These are phyloP conservation scores for Anthracocystis panici-leucophaei DNA, from an alignment of 1,284 basidiomycete species.

Conservation along the genomic window DNA sequence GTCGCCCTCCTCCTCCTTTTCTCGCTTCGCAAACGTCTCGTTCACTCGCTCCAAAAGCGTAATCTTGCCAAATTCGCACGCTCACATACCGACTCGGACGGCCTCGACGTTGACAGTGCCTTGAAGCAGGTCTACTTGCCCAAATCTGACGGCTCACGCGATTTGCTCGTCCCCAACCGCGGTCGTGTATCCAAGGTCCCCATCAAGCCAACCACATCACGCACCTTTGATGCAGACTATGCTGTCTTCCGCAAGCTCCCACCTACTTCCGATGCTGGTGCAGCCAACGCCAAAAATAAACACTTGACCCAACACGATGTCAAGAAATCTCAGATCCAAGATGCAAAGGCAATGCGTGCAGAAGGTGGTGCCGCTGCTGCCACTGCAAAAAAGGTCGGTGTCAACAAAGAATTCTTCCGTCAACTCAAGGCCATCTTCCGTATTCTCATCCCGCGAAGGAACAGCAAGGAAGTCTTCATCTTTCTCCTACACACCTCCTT, in stretches of 20 bases:
- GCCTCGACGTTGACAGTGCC: constrained; percentile 48
- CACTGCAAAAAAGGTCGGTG: constrained; percentile 70
- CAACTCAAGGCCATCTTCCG: constrained; percentile 71
- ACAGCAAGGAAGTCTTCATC: constrained; percentile 79
- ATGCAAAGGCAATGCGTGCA: constrained; percentile 58
- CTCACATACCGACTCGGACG: constrained; percentile 15
- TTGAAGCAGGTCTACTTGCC: constrained; percentile 64
- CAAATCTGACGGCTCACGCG: constrained; percentile 55
- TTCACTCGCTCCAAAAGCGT: constrained; percentile 20
- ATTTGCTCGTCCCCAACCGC: constrained; percentile 64
- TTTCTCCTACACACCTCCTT: constrained; percentile 86
- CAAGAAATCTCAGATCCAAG: constrained; percentile 45
- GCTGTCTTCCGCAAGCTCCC: constrained; percentile 58
- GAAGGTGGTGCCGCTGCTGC: constrained; percentile 64
- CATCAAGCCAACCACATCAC: constrained; percentile 67
- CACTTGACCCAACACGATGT: constrained; percentile 35
- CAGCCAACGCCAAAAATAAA: constrained; percentile 32
- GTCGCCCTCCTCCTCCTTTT: constrained; percentile 42
- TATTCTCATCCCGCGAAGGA: constrained; percentile 61
- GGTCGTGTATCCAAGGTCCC: constrained; percentile 67
- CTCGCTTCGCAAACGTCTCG: constrained; percentile 35
- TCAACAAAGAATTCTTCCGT: constrained; percentile 82
- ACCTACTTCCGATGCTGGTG: constrained; percentile 47
- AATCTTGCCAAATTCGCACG: constrained; percentile 18
- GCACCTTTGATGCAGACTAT: constrained; percentile 68